A percentile compares a stretch with the other conserved stretches of the same genome.
phyloP scores from a whole-genome alignment of 805 yeast genomes.

The Dipodascus albidus region DNA sequence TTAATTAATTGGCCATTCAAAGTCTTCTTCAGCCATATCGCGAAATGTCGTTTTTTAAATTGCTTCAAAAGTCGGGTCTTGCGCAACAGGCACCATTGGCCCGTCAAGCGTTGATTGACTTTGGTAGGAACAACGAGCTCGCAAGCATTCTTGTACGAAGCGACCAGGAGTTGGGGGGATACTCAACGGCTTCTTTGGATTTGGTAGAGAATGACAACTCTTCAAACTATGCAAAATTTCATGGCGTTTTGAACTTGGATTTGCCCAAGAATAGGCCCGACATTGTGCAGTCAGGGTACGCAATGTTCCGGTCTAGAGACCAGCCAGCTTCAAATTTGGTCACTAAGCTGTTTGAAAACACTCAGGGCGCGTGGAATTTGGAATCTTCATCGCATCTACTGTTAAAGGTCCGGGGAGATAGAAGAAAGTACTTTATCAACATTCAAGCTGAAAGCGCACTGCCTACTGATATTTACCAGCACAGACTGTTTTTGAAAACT shows the following conservation, averaged over 20 bases:
- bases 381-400: constrained; percentile 49
- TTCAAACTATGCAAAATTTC: constrained; percentile 42
- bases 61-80: constrained; percentile 8
- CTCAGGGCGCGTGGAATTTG: constrained; percentile 59
- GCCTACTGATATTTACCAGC: constrained; percentile 72
- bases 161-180: constrained; percentile 73
- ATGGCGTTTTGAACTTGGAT: constrained; percentile 58
- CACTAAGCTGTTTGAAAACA: constrained; percentile 29
- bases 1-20: not conserved
- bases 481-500: constrained; percentile 55
- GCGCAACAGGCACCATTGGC: constrained; percentile 12
- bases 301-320: constrained; percentile 75
- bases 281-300: constrained; percentile 54
- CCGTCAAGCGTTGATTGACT: constrained; percentile 42
- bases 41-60: constrained; percentile 7
- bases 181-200: constrained; percentile 48
- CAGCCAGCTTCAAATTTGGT: constrained; percentile 25
- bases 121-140: constrained; percentile 38
- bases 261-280: constrained; percentile 57
- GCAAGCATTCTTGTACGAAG: constrained; percentile 46
- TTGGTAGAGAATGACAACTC: constrained; percentile 25
- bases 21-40: not conserved
- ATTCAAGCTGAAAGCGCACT: constrained; percentile 73
- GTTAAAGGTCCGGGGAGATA: constrained; percentile 60
- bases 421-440: constrained; percentile 65